Base-by-base conservation (phyloP, 139 green algal genomes). In the Raphidocelis subcapitata region DNA sequence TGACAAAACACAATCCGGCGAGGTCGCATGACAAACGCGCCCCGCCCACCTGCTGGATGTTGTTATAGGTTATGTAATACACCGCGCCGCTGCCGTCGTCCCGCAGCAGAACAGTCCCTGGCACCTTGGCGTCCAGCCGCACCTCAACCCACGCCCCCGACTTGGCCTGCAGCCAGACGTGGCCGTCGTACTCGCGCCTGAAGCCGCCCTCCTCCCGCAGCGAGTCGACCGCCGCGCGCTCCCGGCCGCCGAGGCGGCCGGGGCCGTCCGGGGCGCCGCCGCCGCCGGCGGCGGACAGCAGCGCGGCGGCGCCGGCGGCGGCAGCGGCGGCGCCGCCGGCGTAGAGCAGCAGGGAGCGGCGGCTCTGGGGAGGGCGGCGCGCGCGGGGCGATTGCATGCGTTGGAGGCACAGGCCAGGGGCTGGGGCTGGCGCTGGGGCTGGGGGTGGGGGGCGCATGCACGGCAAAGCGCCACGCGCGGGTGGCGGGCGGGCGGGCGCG, bases 21-120 rank as follows among this genome's bases (percentile, higher is more conserved):
- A n/a, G n/a, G n/a, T n/a, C n/a, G n/a, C n/a, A n/a, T n/a, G n/a
- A 54, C 3, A 3, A 72, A 29, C 65, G 2, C 3, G 3, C n/a
- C 20, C 49, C 29, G 1, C 52, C 0, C 52, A 83, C 83, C 83
- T 89, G 83, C 60, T 84, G 80, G 1, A 89, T 47, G 64, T 80
- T 77, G 70, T 74, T 79, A 67, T 81, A 70, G 4, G 77, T 82
- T 37, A 89, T 73, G 68, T 80, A 88, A 46, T 78, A 81, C 18
- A 88, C 64, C n/a, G 35, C 44, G 63, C 80, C 72, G 3, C 69
- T 8, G 23, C 36, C 33, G 21, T 73, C 36, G 64, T 80, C 74
- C 0, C 83, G 62, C 71, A 89, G 74, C 80, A 89, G 72, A 56
- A 86, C 28, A 24, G 83, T 89, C 41, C 83, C 83, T 0, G 83